These are phyloP conservation scores for Apiotrichum veenhuisii DNA, from an alignment of 1,284 basidiomycete species.

Conservation along the genomic window DNA sequence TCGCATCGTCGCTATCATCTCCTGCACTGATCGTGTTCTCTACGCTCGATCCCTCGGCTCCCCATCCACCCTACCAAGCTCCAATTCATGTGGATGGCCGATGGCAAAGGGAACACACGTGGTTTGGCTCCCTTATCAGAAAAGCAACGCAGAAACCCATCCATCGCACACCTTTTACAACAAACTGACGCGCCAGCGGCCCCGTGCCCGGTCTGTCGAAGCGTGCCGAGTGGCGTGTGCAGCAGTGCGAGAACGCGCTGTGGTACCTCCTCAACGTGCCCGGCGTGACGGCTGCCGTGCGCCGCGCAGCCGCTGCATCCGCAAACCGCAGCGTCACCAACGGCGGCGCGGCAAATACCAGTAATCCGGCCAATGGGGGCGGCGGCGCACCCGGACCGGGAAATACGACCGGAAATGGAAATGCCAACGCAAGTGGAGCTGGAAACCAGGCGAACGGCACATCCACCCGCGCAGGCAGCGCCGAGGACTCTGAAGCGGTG, in stretches of 20 bases:
- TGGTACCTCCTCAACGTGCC: slow-evolving; percentile 19
- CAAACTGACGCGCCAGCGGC: slow-evolving; percentile 10
- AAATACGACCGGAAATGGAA: background rate
- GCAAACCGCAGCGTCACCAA: background rate
- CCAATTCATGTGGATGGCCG: no score
- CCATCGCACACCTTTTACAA: background rate
- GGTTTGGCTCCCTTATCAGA: no score
- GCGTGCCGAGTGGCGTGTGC: slow-evolving; percentile 19
- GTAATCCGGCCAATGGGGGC: background rate
- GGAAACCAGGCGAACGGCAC: background rate
- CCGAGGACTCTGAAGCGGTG: background rate
- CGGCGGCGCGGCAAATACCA: background rate
- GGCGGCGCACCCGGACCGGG: no score
- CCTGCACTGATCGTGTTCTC: no score
- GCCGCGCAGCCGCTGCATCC: background rate
- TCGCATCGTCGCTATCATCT: no score
- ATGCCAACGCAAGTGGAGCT: no score
- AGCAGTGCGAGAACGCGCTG: slow-evolving; percentile 22
- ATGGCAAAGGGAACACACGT: no score
- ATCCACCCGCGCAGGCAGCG: background rate
- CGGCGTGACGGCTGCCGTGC: slow-evolving; percentile 12
- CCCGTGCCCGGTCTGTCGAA: slow-evolving; percentile 20
- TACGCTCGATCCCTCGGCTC: no score
- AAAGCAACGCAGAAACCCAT: no score
- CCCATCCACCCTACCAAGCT: no score